These are phyloP conservation scores for Lasiodiplodia hormozganensis DNA, from an alignment of 2,329 filamentous ascomycete genomes.

Conservation along the genomic window DNA sequence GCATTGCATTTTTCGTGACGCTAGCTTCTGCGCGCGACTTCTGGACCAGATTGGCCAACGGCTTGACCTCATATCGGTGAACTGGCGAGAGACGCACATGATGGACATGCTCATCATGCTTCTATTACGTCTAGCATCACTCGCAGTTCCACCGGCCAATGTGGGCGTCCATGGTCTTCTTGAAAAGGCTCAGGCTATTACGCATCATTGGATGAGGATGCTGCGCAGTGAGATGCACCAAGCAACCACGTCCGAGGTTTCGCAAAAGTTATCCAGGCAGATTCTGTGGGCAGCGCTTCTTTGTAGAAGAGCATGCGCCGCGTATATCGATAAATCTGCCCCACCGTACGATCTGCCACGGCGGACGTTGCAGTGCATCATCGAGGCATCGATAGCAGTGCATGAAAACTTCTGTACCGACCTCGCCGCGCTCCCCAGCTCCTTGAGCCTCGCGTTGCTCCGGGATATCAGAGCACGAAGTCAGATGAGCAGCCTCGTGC, in stretches of 20 bases:
- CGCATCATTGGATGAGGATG: conserved; percentile 57
- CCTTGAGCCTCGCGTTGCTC: conserved; percentile 51
- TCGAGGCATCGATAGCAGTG: conserved; percentile 52
- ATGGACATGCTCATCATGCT: conserved; percentile 67
- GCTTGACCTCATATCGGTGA: conserved; percentile 57
- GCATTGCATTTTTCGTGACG: conserved; percentile 61
- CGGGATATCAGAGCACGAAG: conserved; percentile 56
- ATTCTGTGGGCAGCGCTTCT: conserved; percentile 64
- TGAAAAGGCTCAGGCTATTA: conserved; percentile 50
- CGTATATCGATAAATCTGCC: neutral
- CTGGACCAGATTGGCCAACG: conserved; percentile 55
- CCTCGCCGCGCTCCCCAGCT: conserved; percentile 42
- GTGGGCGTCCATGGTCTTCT: conserved; percentile 41
- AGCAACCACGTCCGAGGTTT: conserved; percentile 46
- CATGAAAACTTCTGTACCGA: conserved; percentile 56
- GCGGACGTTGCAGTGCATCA: conserved; percentile 38
- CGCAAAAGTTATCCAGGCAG: conserved; percentile 52
- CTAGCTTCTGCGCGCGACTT: conserved; percentile 57
- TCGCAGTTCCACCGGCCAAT: conserved; percentile 51
- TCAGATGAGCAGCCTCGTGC: conserved; percentile 46
- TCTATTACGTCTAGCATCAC: conserved; percentile 57
- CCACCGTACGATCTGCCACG: conserved; percentile 7
- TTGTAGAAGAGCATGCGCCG: conserved; percentile 57
- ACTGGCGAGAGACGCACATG: conserved; percentile 64
- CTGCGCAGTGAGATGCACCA: conserved; percentile 57